These are phyloP conservation scores for Carex arenaria DNA, from an alignment of 202 grass and related monocot species.

Conservation along the genomic window DNA sequence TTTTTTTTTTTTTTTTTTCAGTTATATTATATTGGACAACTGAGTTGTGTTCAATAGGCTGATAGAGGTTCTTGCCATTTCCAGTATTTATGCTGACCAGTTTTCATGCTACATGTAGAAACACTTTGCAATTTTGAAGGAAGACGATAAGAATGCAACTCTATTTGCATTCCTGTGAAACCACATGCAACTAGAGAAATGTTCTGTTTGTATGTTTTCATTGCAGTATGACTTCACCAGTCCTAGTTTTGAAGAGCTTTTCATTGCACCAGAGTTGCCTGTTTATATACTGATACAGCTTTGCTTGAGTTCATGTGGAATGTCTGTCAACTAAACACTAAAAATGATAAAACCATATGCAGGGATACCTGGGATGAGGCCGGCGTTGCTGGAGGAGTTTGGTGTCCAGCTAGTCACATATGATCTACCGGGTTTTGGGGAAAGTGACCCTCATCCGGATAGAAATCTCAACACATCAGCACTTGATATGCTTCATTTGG, in stretches of 20 bases:
- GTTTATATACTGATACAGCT: not conserved
- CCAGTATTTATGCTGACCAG: not conserved
- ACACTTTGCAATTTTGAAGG: not conserved
- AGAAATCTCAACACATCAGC: constrained; percentile 87
- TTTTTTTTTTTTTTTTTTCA: not conserved
- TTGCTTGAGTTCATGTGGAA: not conserved
- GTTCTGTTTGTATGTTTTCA: not conserved
- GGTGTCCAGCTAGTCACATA: constrained; percentile 78
- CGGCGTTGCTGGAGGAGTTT: constrained; percentile 80
- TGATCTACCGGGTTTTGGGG: constrained; percentile 93
- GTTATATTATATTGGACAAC: not conserved
- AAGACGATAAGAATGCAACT: not conserved
- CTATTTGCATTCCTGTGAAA: not conserved
- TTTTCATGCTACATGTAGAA: not conserved
- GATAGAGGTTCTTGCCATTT: not conserved
- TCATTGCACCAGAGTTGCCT: not conserved
- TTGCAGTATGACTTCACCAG: not conserved
- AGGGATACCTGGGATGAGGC: constrained; percentile 83
- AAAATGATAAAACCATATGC: constrained; percentile 23
- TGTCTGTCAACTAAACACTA: not conserved
- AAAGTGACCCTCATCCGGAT: constrained; percentile 77
- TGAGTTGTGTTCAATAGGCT: not conserved
- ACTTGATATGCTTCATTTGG: constrained; percentile 83
- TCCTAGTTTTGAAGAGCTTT: not conserved
- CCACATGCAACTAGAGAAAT: not conserved